Percentiles rank a stretch among this genome's conserved stretches.
Evolutionary conservation across 2,329 filamentous ascomycete genomes (phyloP).

Genomic region (Exserohilum turcica): DNA sequence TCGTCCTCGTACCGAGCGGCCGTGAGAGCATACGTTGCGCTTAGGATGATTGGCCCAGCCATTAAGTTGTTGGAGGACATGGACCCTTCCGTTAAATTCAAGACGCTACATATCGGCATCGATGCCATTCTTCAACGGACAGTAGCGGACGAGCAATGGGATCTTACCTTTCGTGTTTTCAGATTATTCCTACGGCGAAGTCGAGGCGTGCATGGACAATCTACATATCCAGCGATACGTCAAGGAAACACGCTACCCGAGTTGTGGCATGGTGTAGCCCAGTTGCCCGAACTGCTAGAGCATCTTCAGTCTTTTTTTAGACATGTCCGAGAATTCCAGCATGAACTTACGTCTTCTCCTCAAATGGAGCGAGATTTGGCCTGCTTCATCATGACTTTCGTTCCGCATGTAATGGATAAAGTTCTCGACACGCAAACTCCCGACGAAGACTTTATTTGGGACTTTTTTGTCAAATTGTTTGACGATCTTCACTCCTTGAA

Average conservation of each 20-base stretch:
- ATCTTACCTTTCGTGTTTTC: conserved; percentile 39
- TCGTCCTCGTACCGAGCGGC: conserved; percentile 53
- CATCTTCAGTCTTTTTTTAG: conserved; percentile 35
- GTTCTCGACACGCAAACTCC: conserved; percentile 23
- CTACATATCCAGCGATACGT: conserved; percentile 7
- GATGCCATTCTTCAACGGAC: conserved; percentile 37
- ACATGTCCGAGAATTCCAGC: conserved; percentile 30
- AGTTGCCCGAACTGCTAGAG: conserved; percentile 33
- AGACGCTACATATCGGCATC: conserved; percentile 31
- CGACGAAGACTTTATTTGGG: conserved; percentile 34
- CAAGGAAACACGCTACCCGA: conserved; percentile 19
- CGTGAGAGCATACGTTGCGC: conserved; percentile 52
- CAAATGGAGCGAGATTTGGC: conserved; percentile 18
- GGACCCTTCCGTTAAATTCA: conserved; percentile 1
- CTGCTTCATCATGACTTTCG: conserved; percentile 35
- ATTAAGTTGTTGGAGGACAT: conserved; percentile 52
- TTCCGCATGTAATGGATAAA: conserved; percentile 35
- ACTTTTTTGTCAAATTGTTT: conserved; percentile 35
- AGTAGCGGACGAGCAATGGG: conserved; percentile 44
- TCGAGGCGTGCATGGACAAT: conserved; percentile 2
- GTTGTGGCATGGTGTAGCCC: conserved; percentile 32
- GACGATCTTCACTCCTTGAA: conserved; percentile 23
- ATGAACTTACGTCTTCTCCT: conserved; percentile 29
- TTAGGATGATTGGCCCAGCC: conserved; percentile 47
- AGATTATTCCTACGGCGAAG: conserved; percentile 20